Conservation (phyloP, 495 filamentous ascomycete genomes). For the Symbiotaphrina buchneri region DNA sequence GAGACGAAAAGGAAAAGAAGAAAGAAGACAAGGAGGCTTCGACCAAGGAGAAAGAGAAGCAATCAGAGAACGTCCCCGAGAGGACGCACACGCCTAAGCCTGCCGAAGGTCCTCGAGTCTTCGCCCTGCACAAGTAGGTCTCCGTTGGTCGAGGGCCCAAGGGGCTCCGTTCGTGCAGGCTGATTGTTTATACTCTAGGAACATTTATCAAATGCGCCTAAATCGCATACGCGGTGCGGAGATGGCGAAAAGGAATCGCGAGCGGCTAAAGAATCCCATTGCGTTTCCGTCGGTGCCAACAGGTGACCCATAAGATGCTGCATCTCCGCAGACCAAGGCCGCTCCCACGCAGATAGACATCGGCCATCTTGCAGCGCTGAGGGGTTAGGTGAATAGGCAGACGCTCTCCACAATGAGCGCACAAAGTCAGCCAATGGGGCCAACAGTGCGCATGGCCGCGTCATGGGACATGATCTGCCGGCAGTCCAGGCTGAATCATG, state of each 20-base stretch:
- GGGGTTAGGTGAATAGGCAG: no score
- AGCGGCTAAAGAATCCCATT: constrained; percentile 55
- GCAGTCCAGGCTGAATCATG: no score
- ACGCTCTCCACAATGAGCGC: no score
- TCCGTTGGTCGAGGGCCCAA: background rate
- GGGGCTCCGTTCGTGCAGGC: background rate
- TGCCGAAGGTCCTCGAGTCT: constrained; percentile 39
- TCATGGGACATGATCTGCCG: no score
- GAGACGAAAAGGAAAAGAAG: constrained; percentile 13
- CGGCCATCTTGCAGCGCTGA: no score
- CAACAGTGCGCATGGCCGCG: no score
- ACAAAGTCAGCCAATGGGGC: no score
- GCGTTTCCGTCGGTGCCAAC: constrained; percentile 72
- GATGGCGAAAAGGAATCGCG: constrained; percentile 57
- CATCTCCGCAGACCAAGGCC: no score
- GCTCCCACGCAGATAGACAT: no score
- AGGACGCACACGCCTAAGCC: constrained; percentile 3
- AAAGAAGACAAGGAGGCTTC: constrained; percentile 10
- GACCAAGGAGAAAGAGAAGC: constrained; percentile 8
- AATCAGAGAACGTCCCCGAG: constrained; percentile 6
- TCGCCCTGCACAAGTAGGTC: constrained; percentile 61
- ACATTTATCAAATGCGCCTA: constrained; percentile 69
- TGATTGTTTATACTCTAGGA: constrained; percentile 19
- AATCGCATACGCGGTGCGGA: constrained; percentile 60
- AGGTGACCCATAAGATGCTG: constrained; percentile 30